These are phyloP conservation scores for Xerocomellus chrysenteron DNA, from an alignment of 768 basidiomycete species.

Conservation along the genomic window DNA sequence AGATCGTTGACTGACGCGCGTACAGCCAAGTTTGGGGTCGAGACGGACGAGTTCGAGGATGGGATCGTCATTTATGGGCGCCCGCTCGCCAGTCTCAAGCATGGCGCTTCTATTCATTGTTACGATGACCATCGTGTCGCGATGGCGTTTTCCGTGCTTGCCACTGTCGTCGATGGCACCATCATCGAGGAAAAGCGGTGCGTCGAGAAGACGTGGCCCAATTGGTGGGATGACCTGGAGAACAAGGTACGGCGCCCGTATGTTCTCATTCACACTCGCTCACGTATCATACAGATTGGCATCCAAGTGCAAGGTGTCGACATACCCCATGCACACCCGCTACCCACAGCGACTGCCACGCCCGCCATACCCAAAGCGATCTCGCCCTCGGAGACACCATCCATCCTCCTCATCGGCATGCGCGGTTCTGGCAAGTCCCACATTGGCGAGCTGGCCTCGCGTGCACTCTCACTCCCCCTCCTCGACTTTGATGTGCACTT, in stretches of 20 bases:
- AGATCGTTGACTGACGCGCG: background rate
- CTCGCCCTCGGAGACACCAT: constrained; percentile 41
- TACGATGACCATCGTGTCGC: constrained; percentile 99
- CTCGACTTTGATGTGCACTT: constrained; percentile 88
- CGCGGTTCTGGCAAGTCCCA: constrained; percentile 95
- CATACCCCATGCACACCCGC: constrained; percentile 40
- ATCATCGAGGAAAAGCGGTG: constrained; percentile 94
- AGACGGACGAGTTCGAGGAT: constrained; percentile 89
- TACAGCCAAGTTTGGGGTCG: constrained; percentile 90
- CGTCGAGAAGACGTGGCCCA: constrained; percentile 99
- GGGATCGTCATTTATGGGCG: constrained; percentile 89
- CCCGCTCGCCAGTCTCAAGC: constrained; percentile 57
- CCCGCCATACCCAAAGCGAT: constrained; percentile 20
- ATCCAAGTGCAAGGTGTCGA: constrained; percentile 86
- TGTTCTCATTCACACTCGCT: background rate
- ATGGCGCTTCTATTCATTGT: constrained; percentile 83
- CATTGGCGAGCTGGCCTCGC: constrained; percentile 76
- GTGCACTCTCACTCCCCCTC: constrained; percentile 66
- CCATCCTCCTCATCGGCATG: constrained; percentile 89
- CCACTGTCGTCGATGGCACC: constrained; percentile 68
- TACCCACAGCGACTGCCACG: constrained; percentile 43
- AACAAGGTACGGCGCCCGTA: constrained; percentile 67
- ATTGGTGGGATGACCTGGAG: constrained; percentile 98
- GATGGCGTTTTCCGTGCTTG: constrained; percentile 95
- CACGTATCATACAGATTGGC: constrained; percentile 63